A percentile compares a stretch with the other conserved stretches of the same genome.
phyloP scores from a whole-genome alignment of 2,329 filamentous ascomycete species.

The Karstenula rhodostoma region DNA sequence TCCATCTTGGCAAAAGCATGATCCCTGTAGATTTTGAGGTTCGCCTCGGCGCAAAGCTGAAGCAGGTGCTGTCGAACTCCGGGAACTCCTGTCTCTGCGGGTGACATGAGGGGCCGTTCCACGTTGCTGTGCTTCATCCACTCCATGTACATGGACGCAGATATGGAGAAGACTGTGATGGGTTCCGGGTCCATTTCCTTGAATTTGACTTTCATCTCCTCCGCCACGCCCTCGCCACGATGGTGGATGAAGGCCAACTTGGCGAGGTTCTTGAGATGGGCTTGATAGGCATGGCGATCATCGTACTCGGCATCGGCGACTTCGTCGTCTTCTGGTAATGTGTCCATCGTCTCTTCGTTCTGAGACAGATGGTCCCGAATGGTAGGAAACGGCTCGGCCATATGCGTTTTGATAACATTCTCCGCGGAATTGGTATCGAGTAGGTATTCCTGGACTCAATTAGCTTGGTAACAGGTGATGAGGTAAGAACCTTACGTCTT shows the following conservation, averaged over 20 bases:
- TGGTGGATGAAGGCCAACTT: constrained; percentile 14
- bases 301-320: constrained; percentile 2
- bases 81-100: constrained; percentile 21
- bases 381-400: neutral
- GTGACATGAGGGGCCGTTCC: constrained; percentile 3
- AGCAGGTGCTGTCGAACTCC: constrained; percentile 11
- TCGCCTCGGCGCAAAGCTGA: constrained; percentile 5
- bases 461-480: neutral
- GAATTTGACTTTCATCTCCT: constrained; percentile 14
- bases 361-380: neutral
- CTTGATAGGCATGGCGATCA: neutral
- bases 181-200: constrained; percentile 14
- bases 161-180: constrained; percentile 18
- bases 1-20: constrained; percentile 14
- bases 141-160: constrained; percentile 7
- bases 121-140: constrained; percentile 13
- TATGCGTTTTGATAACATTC: neutral
- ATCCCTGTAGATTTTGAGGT: constrained; percentile 13
- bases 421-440: constrained; percentile 15
- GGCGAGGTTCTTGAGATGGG: constrained; percentile 11
- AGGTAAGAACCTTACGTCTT: constrained; percentile 17
- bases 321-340: neutral
- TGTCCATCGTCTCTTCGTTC: neutral
- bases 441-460: constrained; percentile 14
- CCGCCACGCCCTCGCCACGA: constrained; percentile 13